Base-by-base conservation (phyloP, 2,329 filamentous ascomycete species). In the Chrysoporthe deuterocubensis region DNA sequence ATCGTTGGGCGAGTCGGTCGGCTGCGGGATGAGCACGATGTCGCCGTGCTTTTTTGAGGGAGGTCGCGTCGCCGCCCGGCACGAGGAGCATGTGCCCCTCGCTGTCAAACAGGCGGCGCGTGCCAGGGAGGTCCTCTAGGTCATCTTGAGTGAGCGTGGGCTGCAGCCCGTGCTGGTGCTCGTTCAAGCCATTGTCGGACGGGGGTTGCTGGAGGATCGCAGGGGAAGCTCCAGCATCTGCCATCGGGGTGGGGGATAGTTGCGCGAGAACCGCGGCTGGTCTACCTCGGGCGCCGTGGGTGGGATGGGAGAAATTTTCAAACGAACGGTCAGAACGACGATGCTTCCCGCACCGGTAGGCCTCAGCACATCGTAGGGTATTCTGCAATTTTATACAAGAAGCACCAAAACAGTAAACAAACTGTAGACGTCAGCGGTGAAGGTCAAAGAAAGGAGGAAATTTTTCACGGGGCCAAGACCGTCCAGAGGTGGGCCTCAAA, bases 11-110 rank as follows among this genome's bases (percentile, higher is more conserved):
- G 82, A 84, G 64, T 79, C 75, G 14, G 83, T 84, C n/a, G 86
- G 86, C 65, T 83, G 81, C 3, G 85, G 85, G 3, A 82, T 81
- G 37, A 88, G 80, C 26, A 85, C 80, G 57, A 87, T 80, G 67
- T 87, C 81, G 54, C 76, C 75, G 40, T 76, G 72, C 68, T 71
- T 73, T 73, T 46, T 70, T 70, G 59, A 70, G 68, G 3, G 68
- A 70, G 4, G 59, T 58, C 11, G 63, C 66, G 32, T 70, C 66
- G 68, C 68, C 68, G 59, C 59, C 50, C 3, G 67, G 52, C n/a
- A 59, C 61, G 37, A 70, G 54, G 44, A 70, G 68, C 62, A 65
- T 64, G 34, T 70, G 66, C 9, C 68, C 68, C 48, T 70, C 68
- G 48, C 62, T 68, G 59, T 70, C 68, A 26, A 70, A 70, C 8